Base-by-base conservation (phyloP, 108 stramenopile genomes). In the Aurantiochytrium sp. region DNA sequence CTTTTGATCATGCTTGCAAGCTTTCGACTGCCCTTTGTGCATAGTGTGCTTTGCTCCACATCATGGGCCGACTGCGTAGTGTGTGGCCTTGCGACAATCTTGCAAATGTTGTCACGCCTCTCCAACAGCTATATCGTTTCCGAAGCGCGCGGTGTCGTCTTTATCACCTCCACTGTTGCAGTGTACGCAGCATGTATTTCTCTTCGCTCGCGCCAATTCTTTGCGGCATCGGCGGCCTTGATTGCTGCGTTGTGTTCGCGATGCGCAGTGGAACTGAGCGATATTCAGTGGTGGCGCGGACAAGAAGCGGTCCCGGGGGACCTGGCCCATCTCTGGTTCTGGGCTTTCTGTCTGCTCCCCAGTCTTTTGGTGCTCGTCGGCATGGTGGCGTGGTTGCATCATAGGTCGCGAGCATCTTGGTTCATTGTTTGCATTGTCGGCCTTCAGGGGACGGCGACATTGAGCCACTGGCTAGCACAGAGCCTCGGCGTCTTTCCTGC, bases 61-160 rank as follows among this genome's bases (percentile, higher is more conserved):
- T 57, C 55, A 14, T 57, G 55, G 55, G 55, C 55, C 55, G 55
- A 57, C 55, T 57, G 55, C 55, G 16, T 4, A 14, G 76, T 83
- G 8, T 47, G n/a, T 16, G 51, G 14, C 14, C 19, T 55, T 12
- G 51, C 76, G n/a, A 23, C 49, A 23, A 18, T 83, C 49, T 12
- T 83, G n/a, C 76, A 83, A 53, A 83, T 83, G 76, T 4, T 83
- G 8, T 83, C 76, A 16, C 19, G 76, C n/a, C 76, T 83, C 23
- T 83, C 76, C 76, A 83, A 83, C 51, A 83, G 76, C 76, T 83
- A 83, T 23, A 83, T 83, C 51, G 76, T 83, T 35, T 21, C 76
- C 10, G 76, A 83, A 23, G 19, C 76, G 10, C 19, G 28, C 19
- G 76, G 19, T 18, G 28, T 53, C 28, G 51, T 28, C n/a, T 83